Evolutionary conservation across 2,329 filamentous ascomycete species (phyloP), one percentile per base, ranked within the genome.

Genomic region (Graphilbum sp.): DNA sequence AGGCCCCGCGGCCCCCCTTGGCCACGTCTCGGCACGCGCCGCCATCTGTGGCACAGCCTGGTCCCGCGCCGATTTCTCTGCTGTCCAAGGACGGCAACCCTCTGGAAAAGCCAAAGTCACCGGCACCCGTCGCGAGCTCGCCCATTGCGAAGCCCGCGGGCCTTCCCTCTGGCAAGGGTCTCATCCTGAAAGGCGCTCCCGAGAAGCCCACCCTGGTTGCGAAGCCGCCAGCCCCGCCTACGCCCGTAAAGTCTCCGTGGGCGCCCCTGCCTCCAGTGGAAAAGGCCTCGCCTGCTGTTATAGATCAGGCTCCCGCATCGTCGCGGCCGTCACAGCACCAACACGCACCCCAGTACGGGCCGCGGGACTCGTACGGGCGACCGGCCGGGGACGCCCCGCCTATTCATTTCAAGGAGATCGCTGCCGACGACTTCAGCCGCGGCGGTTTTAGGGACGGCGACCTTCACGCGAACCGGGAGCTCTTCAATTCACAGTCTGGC

Each of bases 401-500:
- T n/a, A n/a, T n/a, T n/a, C n/a, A n/a, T n/a, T 69, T 79, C 0
- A 84, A 85, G 51, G 87, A 96, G 53, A 93, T 95, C 45, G 84
- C 86, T 6, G 82, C 87, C 0, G 90, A 96, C 55, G 88, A 94
- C 47, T 96, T 95, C 52, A 92, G 79, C 54, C 72, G 90, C 44
- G 74, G 79, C 37, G 72, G 77, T 25, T 93, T 83, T 78, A 72
- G 81, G 50, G 85, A 94, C 44, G 71, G 76, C 5, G 65, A 67
- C 27, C 53, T 63, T 1, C 65, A 70, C 40, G 65, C 69, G 11
- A 76, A 73, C 44, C 69, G 82, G 40, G 87, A 96, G 55, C 64
- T 96, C 0, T 96, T 77, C 61, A 95, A 96, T 54, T 93, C 88
- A n/a, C 81, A 92, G 39, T 94, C 85, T 38, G 88, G 88, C 16